Base-by-base conservation (phyloP, 225 moss, liverwort and hornwort genomes). In the Takakia lepidozioides region DNA sequence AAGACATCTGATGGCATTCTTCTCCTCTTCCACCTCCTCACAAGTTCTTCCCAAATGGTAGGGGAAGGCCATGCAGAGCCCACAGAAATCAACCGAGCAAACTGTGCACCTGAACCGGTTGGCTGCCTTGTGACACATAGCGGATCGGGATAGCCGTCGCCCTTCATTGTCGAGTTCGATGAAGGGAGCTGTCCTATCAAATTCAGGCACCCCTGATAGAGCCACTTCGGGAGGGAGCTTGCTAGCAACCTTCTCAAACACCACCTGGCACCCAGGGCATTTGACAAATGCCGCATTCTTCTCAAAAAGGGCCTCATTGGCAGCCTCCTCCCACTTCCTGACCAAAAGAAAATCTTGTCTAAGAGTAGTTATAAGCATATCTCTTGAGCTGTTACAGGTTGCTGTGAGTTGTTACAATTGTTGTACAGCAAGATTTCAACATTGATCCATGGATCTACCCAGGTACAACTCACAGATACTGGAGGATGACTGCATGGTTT, bases 41-140 rank as follows among this genome's bases (percentile, higher is more conserved):
- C 82, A 83, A 50, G 70, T 71, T 49, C 65, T 62, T 16, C 82
- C 82, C 38, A 77, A 46, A 68, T 83, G 82, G 42, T 83, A 83
- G 15, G 82, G 82, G 16, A 61, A 55, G 53, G 61, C 70, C 77
- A 67, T 67, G 57, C 82, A 83, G 46, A 64, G 60, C 29, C 78
- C 82, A 67, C 82, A 83, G 26, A 83, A 83, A 59, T 83, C 78
- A 52, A 53, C 70, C 21, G 74, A 29, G 52, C 82, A 83, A 51
- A 74, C 43, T 35, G 73, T 58, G 44, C 82, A 83, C 25, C 82
- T 73, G 61, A 74, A 83, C 17, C 82, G 77, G 49, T 83, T 55
- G 23, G 70, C 60, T 39, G 78, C 74, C 58, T 78, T 78, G 41
- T 83, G 82, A 44, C 73, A 70, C 61, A 83, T 61, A 13, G 78